Base-by-base conservation (phyloP, 2,329 filamentous ascomycete species). In the Aureobasidium lini region DNA sequence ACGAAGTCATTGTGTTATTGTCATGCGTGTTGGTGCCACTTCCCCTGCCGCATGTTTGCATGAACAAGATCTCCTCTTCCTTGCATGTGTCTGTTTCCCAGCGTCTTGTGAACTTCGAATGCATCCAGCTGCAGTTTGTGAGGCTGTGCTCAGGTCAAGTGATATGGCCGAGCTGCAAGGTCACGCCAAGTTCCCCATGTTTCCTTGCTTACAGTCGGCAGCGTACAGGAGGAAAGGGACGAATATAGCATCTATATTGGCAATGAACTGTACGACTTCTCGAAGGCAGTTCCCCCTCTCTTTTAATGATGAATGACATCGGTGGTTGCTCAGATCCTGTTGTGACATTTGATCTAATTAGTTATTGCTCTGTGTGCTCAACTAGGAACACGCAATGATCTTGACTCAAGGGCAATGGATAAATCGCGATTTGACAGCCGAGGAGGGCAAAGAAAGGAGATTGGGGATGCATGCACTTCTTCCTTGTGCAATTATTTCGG, bases 1-100 rank as follows among this genome's bases (percentile, higher is more conserved):
- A 54, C 50, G 50, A 54, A 54, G 34, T 54, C 36, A 52, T 40
- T 43, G 50, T 54, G 29, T 54, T 54, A 29, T 43, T 43, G 50
- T 23, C 23, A 54, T 43, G 37, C 42, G 1, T 18, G 8, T 54
- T 23, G 0, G 50, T 54, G 48, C 29, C 50, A 43, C 29, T 54
- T 34, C 9, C 37, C 32, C 34, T 54, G 50, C 50, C 31, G 48
- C 37, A 52, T 8, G 23, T 2, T 16, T 52, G 48, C 23, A 40
- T 52, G 36, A 31, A 6, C 18, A 39, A 2, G 3, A 39, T 28
- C 7, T 5, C 28, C 13, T 54, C 2, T 34, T 29, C 52, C 40
- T 56, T 56, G 52, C 52, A 56, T 56, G 18, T 16, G 23, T 29
- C 4, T 31, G 2, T 4, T 29, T 4, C 31, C 36, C 7, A 9